Base-by-base conservation (phyloP, 306 rosid genomes). In the Leucaena leucocephala region DNA sequence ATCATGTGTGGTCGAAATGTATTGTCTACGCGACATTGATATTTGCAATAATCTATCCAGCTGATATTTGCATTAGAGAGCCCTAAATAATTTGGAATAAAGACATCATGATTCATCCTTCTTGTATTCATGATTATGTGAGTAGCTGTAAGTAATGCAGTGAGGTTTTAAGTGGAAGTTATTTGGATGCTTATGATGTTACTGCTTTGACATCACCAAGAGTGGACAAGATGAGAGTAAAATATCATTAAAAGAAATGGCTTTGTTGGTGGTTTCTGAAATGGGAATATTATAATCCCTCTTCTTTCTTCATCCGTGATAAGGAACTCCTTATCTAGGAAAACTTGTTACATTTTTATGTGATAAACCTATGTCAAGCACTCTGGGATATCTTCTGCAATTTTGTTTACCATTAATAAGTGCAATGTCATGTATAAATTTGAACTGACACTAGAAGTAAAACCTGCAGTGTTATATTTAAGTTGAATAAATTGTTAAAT, bases 11-110 rank as follows among this genome's bases (percentile, higher is more conserved):
- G 69, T 64, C 5, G 5, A 36, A 38, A 73, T 39, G 11, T 74
- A 33, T 57, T 75, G 54, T 58, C 74, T 48, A 46, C 43, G 49
- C 39, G 49, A 38, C 69, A n/a, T 74, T 48, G 64, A 9, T 11
- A 48, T 57, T 68, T 78, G 12, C 19, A 17, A 39, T n/a, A 45
- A 73, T 78, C 59, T 72, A 45, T 72, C 12, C 36, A 7, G 49
- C 58, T 22, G 76, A 48, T 78, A 40, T 9, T 58, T 58, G 38
- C 16, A 16, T 6, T 15, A 35, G 16, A 64, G 12, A 16, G 13
- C 27, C 5, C 46, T 64, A 63, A 63, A 62, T 5, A 34, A 63
- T 21, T 65, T 65, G 14, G 46, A 65, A 38, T 8, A 38, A 8
- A 65, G 22, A 16, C 70, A 65, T 65, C 2, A 15, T 3, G 43